These are phyloP conservation scores for Geoglossum glabrum DNA, from an alignment of 495 filamentous ascomycete genomes.

Conservation along the genomic window DNA sequence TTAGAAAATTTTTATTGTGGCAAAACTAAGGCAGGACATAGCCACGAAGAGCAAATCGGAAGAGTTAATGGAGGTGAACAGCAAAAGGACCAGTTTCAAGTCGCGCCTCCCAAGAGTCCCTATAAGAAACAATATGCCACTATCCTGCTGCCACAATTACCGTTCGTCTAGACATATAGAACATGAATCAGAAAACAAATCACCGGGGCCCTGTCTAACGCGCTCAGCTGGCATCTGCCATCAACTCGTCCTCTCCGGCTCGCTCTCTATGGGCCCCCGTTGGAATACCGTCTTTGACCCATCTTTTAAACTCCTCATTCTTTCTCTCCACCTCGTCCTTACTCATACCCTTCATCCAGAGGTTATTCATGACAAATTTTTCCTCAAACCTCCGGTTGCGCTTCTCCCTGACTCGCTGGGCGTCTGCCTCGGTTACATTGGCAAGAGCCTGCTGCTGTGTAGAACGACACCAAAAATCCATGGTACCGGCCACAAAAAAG, in stretches of 20 bases:
- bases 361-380: conserved; percentile 9
- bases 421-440: background rate
- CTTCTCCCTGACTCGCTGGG: conserved; percentile 4
- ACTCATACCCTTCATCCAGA: conserved; percentile 5
- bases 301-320: conserved; percentile 5
- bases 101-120: background rate
- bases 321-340: conserved; percentile 8
- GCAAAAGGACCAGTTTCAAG: background rate
- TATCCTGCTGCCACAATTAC: background rate
- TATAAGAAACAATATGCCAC: background rate
- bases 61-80: background rate
- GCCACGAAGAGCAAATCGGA: background rate
- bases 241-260: background rate
- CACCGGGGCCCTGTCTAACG: background rate
- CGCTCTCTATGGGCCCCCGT: background rate
- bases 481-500: conserved; percentile 50
- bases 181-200: background rate
- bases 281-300: background rate
- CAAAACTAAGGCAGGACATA: background rate
- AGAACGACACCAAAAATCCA: conserved; percentile 18
- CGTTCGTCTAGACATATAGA: conserved; percentile 10
- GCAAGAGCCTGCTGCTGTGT: background rate
- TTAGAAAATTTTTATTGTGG: background rate
- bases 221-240: conserved; percentile 2
- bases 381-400: conserved; percentile 8